A percentile compares a stretch with the other conserved stretches of the same genome.
Conservation (phyloP, 2,329 filamentous ascomycete genomes). For the Sporothrix inflata region DNA sequence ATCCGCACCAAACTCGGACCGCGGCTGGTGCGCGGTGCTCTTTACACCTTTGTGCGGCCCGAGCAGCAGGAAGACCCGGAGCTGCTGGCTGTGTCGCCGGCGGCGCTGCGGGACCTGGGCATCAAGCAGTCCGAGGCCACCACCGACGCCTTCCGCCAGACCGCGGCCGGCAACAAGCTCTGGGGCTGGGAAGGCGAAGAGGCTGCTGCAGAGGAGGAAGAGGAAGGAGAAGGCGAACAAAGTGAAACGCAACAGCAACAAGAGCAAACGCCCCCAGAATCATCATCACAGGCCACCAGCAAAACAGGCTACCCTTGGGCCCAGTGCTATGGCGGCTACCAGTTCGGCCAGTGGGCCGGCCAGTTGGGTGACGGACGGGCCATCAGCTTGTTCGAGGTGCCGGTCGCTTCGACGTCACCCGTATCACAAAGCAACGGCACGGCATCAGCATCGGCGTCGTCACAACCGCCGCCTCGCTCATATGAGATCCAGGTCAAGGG, state of each 20-base stretch:
- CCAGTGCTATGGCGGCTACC: conserved; percentile 90
- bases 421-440: conserved; percentile 46
- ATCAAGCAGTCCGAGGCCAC: conserved; percentile 69
- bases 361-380: conserved; percentile 94
- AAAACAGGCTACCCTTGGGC: conserved; percentile 91
- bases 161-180: conserved; percentile 81
- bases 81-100: conserved; percentile 77
- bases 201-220: conserved; percentile 29
- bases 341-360: conserved; percentile 87
- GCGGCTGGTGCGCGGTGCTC: conserved; percentile 78
- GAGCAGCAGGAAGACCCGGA: conserved; percentile 73
- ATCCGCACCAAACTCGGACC: conserved; percentile 77
- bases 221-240: neutral
- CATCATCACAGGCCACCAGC: neutral
- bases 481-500: conserved; percentile 96
- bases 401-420: conserved; percentile 57
- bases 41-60: conserved; percentile 90
- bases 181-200: conserved; percentile 72
- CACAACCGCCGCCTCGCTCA: conserved; percentile 43
- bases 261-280: conserved; percentile 42
- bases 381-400: conserved; percentile 91
- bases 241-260: neutral
- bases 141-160: conserved; percentile 73
- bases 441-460: neutral
- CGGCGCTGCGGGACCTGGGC: conserved; percentile 79